phyloP scores from a whole-genome alignment of 2,329 filamentous ascomycete genomes.

The Thielaviopsis musarum region DNA sequence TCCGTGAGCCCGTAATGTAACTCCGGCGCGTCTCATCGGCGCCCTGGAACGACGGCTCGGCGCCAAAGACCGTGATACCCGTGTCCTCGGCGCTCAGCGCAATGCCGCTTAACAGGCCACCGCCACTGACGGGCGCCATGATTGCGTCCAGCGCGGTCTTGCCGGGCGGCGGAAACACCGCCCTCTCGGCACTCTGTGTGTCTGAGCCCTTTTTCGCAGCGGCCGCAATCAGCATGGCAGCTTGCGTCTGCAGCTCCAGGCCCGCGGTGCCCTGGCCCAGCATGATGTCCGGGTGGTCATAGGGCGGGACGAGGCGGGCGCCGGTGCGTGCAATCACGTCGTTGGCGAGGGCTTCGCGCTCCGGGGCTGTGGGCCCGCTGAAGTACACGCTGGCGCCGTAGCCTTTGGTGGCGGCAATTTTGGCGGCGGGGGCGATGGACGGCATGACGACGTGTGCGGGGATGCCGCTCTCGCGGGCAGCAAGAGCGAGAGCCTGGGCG shows the following conservation, averaged over 20 bases:
- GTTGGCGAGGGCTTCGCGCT: slow-evolving; percentile 64
- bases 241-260: slow-evolving; percentile 67
- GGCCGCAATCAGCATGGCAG: slow-evolving; percentile 31
- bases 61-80: slow-evolving; percentile 62
- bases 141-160: slow-evolving; percentile 44
- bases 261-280: slow-evolving; percentile 85
- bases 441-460: slow-evolving; percentile 89
- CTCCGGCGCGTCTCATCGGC: slow-evolving; percentile 70
- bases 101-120: slow-evolving; percentile 71
- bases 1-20: slow-evolving; percentile 43
- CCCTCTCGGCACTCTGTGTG: slow-evolving; percentile 7
- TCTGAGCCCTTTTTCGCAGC: slow-evolving; percentile 13
- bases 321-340: slow-evolving; percentile 54
- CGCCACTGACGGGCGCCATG: slow-evolving; percentile 72
- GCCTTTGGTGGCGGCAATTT: slow-evolving; percentile 64
- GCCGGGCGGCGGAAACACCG: background rate
- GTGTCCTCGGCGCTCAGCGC: slow-evolving; percentile 61
- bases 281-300: slow-evolving; percentile 83
- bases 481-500: slow-evolving; percentile 79
- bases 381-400: slow-evolving; percentile 70
- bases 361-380: slow-evolving; percentile 60
- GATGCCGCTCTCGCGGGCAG: slow-evolving; percentile 55
- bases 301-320: slow-evolving; percentile 70
- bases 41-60: slow-evolving; percentile 68
- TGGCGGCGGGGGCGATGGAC: slow-evolving; percentile 62